Conservation (phyloP, 352 stramenopile genomes). For the Plasmopara muralis region DNA sequence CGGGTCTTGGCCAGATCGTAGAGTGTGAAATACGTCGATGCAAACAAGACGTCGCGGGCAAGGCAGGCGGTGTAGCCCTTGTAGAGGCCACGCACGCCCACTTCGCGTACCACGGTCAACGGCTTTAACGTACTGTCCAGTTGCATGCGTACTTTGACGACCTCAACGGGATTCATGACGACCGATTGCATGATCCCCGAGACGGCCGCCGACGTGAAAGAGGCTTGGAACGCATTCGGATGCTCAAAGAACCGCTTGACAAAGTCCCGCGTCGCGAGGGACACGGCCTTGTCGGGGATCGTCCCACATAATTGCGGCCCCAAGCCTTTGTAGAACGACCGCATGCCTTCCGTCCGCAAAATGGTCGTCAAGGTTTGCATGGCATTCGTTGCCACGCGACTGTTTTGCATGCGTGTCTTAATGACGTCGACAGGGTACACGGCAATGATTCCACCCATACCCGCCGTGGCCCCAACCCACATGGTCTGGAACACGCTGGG, state of each 20-base stretch:
- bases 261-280: constrained; percentile 69
- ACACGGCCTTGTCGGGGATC: constrained; percentile 77
- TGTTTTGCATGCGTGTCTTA: constrained; percentile 84
- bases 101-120: constrained; percentile 46
- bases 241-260: constrained; percentile 72
- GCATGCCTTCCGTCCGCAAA: constrained; percentile 49
- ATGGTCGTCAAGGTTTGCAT: constrained; percentile 52
- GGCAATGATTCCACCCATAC: constrained; percentile 74
- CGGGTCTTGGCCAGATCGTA: constrained; percentile 69
- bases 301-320: constrained; percentile 65
- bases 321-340: constrained; percentile 76
- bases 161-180: constrained; percentile 81
- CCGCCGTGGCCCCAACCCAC: constrained; percentile 71
- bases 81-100: constrained; percentile 62
- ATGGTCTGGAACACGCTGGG: constrained; percentile 64
- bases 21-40: constrained; percentile 72
- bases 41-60: constrained; percentile 66
- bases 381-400: constrained; percentile 44
- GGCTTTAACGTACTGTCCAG: constrained; percentile 64
- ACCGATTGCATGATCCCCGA: constrained; percentile 69
- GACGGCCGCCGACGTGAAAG: constrained; percentile 53
- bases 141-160: constrained; percentile 81
- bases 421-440: constrained; percentile 81
- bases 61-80: constrained; percentile 69
- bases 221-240: constrained; percentile 65